Conservation (phyloP, 2,329 filamentous ascomycete genomes). For the Talaromyces amestolkiae region DNA sequence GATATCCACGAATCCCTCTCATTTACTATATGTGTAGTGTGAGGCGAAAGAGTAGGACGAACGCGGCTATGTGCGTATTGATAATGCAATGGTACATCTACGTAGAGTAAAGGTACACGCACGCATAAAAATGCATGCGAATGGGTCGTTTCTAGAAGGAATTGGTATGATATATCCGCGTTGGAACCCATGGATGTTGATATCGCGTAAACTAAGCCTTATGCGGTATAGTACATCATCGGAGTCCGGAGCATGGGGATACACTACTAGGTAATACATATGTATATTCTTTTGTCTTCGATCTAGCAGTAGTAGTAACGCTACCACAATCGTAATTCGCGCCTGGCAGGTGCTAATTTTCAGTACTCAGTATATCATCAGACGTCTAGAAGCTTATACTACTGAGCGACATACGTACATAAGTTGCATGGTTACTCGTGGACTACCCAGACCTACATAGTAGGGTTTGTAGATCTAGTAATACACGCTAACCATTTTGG, state of each 20-base stretch:
- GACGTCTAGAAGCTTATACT: neutral
- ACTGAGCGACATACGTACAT: too few species aligned
- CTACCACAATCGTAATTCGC: neutral
- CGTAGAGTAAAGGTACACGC: too few species aligned
- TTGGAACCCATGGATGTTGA: neutral
- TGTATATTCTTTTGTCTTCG: neutral
- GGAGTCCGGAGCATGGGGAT: neutral
- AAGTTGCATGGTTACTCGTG: neutral
- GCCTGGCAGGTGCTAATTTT: neutral
- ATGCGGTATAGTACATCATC: neutral
- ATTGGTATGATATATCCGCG: neutral
- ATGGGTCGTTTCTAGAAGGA: neutral
- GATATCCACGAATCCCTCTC: neutral
- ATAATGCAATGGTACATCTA: neutral
- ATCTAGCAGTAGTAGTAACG: neutral
- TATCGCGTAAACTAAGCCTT: neutral
- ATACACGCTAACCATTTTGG: neutral
- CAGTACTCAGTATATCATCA: neutral
- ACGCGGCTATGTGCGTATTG: neutral
- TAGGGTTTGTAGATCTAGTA: neutral
- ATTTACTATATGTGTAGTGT: neutral
- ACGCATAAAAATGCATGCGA: neutral
- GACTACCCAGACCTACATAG: neutral
- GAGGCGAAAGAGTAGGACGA: neutral
- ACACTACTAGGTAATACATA: too few species aligned